Evolutionary conservation across 176 grass and related monocot genomes (phyloP).

Genomic region (Eragrostis nindensis): DNA sequence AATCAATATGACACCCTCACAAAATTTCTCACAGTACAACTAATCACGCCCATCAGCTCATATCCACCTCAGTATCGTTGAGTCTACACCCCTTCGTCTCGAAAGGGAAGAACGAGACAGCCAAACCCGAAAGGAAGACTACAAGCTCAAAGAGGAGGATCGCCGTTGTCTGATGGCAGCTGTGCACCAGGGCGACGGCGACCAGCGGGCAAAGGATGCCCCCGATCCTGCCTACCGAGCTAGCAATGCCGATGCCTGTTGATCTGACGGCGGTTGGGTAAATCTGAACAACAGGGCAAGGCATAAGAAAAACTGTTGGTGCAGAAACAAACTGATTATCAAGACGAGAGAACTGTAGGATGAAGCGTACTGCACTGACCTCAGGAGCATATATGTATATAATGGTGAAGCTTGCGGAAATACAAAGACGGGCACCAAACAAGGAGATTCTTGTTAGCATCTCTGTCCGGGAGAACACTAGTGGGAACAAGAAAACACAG

Average conservation of each 20-base stretch:
- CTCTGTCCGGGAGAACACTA: conserved; percentile 74
- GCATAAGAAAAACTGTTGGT: neutral
- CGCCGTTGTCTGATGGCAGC: conserved; percentile 72
- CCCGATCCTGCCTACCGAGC: conserved; percentile 87
- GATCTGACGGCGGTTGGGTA: conserved; percentile 81
- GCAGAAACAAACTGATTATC: neutral
- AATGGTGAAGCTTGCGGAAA: conserved; percentile 84
- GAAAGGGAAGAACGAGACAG: conserved; percentile 85
- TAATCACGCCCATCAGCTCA: conserved; percentile 39
- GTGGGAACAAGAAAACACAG: conserved; percentile 76
- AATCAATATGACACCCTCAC: neutral
- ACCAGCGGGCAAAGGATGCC: conserved; percentile 94
- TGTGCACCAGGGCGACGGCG: conserved; percentile 78
- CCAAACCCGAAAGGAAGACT: conserved; percentile 70
- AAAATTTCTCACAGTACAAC: neutral
- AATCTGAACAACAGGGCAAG: conserved; percentile 51
- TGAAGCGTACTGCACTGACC: conserved; percentile 52
- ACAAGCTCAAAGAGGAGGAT: conserved; percentile 89
- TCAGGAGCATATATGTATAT: conserved; percentile 97
- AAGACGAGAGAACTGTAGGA: neutral
- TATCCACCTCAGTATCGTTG: conserved; percentile 58
- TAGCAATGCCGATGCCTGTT: conserved; percentile 79
- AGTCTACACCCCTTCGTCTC: conserved; percentile 79
- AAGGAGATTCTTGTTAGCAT: conserved; percentile 64
- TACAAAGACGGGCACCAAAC: conserved; percentile 88